Evolutionary conservation across 371 early-diverging fungal species (phyloP), one percentile per base, ranked within the genome.

Genomic region (Dentiscutata heterogama): DNA sequence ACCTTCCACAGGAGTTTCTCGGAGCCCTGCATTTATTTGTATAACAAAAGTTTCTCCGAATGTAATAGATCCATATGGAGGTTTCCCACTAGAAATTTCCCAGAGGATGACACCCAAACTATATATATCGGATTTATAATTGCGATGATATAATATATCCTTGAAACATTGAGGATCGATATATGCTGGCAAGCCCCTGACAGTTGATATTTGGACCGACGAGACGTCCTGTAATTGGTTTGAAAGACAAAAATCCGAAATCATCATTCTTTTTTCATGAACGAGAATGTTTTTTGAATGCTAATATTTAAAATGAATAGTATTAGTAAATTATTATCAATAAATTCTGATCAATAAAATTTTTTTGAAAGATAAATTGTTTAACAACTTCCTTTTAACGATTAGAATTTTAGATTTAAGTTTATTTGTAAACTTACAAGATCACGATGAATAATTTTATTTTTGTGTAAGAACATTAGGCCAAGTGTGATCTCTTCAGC

Each of bases 91-190:
- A 18, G 65, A 27, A 27, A 64, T 64, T 29, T 64, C 65, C 65
- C 65, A 64, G 14, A 64, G 31, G n/a, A 64, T 18, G 18, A 64
- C 65, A 27, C 65, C 65, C 22, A 64, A 64, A 64, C 65, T 64
- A 64, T 64, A 64, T 2, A 64, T 20, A 64, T 64, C 65, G 0
- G 65, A 64, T 18, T 64, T 64, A 3, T 31, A 18, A 14, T 64
- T 7, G 16, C 14, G 27, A 16, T 13, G 0, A 64, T 64, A 64
- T 0, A 5, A 4, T 0, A 2, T 7, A 14, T 64, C 0, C 18
- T 1, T 14, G 22, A 27, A 31, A 29, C 65, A 31, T 29, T 64
- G 65, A 0, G 65, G 65, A 1, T 64, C 65, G 31, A 64, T 64
- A 64, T 64, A 64, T 64, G 13, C 18, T 1, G 27, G 2, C 20